Evolutionary conservation across 495 filamentous ascomycete genomes (phyloP).

Genomic region (Penicillium taxi): DNA sequence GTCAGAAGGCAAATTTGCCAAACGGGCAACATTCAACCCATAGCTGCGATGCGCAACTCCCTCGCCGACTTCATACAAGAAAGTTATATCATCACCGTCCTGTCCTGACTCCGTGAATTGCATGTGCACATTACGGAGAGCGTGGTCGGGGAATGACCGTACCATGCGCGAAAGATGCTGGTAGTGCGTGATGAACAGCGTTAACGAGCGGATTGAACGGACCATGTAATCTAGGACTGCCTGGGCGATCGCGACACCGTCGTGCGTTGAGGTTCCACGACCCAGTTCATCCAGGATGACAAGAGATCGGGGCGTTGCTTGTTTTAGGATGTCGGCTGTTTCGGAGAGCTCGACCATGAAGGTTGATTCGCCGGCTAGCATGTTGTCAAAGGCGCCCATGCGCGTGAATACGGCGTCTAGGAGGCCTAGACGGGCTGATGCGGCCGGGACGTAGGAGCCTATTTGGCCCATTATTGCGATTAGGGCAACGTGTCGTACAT

Average conservation of each 20-base stretch:
- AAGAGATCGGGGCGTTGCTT: slow-evolving; percentile 70
- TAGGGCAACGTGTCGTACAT: slow-evolving; percentile 85
- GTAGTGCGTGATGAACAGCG: slow-evolving; percentile 96
- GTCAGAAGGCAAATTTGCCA: slow-evolving; percentile 70
- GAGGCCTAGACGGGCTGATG: slow-evolving; percentile 64
- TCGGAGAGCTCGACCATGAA: slow-evolving; percentile 98
- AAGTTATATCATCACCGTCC: slow-evolving; percentile 54
- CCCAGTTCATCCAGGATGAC: slow-evolving; percentile 96
- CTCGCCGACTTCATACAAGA: slow-evolving; percentile 74
- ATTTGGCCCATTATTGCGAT: slow-evolving; percentile 92
- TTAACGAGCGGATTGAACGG: slow-evolving; percentile 63
- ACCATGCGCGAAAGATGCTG: slow-evolving; percentile 71
- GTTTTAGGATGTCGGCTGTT: slow-evolving; percentile 81
- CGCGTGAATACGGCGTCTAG: slow-evolving; percentile 90
- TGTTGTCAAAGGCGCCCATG: slow-evolving; percentile 96
- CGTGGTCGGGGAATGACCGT: slow-evolving; percentile 50
- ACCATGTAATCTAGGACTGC: slow-evolving; percentile 82
- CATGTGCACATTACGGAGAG: slow-evolving; percentile 76
- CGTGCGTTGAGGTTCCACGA: slow-evolving; percentile 85
- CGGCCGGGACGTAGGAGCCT: slow-evolving; percentile 86
- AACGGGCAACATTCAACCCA: slow-evolving; percentile 82
- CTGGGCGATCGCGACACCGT: slow-evolving; percentile 93
- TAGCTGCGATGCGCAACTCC: slow-evolving; percentile 91
- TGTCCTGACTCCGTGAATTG: slow-evolving; percentile 55
- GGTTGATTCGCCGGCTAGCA: slow-evolving; percentile 88